phyloP scores from a whole-genome alignment of 2,329 filamentous ascomycete genomes.

The Stagonosporopsis tanaceti region DNA sequence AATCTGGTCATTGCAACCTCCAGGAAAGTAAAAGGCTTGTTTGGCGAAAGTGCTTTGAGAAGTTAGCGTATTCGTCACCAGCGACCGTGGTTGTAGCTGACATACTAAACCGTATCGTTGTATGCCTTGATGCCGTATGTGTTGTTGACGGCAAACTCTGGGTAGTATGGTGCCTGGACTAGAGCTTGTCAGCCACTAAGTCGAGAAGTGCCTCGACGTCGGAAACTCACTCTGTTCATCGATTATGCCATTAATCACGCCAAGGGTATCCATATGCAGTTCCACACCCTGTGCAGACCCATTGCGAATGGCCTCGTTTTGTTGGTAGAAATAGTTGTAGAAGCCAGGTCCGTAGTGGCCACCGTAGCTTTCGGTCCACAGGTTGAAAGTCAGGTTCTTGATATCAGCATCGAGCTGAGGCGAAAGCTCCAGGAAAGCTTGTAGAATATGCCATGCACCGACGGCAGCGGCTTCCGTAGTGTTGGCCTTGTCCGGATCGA shows the following conservation, averaged over 20 bases:
- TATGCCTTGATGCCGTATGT: slow-evolving; percentile 61
- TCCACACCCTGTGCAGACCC: slow-evolving; percentile 57
- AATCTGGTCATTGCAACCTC: slow-evolving; percentile 62
- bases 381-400: slow-evolving; percentile 60
- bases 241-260: slow-evolving; percentile 64
- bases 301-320: slow-evolving; percentile 61
- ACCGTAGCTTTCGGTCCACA: slow-evolving; percentile 56
- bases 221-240: slow-evolving; percentile 50
- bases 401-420: slow-evolving; percentile 58
- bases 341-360: slow-evolving; percentile 62
- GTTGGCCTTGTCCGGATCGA: slow-evolving; percentile 40
- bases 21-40: slow-evolving; percentile 55
- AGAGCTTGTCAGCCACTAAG: neutral
- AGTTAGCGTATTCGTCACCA: neutral
- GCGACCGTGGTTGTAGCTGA: neutral
- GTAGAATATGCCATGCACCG: slow-evolving; percentile 48
- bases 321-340: slow-evolving; percentile 65
- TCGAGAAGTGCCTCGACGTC: neutral
- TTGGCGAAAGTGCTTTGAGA: slow-evolving; percentile 46
- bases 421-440: slow-evolving; percentile 46
- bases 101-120: slow-evolving; percentile 55
- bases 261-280: slow-evolving; percentile 62
- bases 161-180: slow-evolving; percentile 57
- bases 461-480: slow-evolving; percentile 47
- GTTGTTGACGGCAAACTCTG: slow-evolving; percentile 58